These are phyloP conservation scores for Aechmea fasciata DNA, from an alignment of 176 grass and related monocot genomes.

Conservation along the genomic window DNA sequence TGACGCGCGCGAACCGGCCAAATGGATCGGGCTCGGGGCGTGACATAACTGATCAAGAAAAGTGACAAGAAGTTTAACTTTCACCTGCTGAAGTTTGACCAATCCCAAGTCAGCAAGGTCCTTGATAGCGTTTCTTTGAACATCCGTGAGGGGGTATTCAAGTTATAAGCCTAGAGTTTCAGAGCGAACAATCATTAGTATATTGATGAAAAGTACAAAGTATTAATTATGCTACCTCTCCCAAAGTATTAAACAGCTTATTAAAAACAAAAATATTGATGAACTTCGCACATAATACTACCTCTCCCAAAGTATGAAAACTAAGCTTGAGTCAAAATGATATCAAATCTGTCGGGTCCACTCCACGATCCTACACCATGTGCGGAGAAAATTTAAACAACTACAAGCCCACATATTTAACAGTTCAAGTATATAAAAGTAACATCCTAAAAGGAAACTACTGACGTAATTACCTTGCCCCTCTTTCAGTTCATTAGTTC, in stretches of 20 bases:
- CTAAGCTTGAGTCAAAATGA: conserved; percentile 91
- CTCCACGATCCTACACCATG: conserved; percentile 63
- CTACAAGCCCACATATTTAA: background rate
- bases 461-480: too few relatives aligned
- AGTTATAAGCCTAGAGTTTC: conserved; percentile 71
- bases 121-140: conserved; percentile 66
- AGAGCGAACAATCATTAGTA: background rate
- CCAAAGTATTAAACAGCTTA: background rate
- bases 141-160: conserved; percentile 68
- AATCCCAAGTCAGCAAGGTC: conserved; percentile 73
- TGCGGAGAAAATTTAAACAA: conserved; percentile 18
- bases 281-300: conserved; percentile 19
- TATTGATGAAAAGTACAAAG: background rate
- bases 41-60: background rate
- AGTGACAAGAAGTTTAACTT: background rate
- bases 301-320: conserved; percentile 76
- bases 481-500: too few relatives aligned
- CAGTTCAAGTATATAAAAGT: too few relatives aligned
- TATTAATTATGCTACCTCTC: too few relatives aligned
- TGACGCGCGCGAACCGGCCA: too few relatives aligned
- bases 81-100: conserved; percentile 76
- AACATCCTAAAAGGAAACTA: too few relatives aligned
- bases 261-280: background rate
- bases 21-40: too few relatives aligned
- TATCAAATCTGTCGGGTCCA: conserved; percentile 84